Base-by-base conservation (phyloP, 140 eudicot species). In the Stevia rebaudiana region DNA sequence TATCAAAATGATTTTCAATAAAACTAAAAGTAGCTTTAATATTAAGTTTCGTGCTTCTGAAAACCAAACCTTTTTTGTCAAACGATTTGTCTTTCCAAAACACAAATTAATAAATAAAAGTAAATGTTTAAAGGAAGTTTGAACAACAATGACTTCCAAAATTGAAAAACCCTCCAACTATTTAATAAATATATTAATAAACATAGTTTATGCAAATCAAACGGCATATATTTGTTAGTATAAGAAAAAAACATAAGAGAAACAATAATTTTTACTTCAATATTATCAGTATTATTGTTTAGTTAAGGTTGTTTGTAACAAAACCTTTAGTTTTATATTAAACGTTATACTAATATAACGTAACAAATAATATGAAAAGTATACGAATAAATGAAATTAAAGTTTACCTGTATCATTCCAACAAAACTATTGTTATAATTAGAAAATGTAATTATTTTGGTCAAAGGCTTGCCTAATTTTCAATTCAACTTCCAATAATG, bases 401-500 rank as follows among this genome's bases (percentile, higher is more conserved):
- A 25, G 28, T 13, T 17, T 24, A 15, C 51, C 3, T 23, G 13
- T 61, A 22, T 23, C 68, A 44, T 63, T 43, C 16, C 15, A 25
- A 43, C 55, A 63, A 63, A 40, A 53, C 28, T 54, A 54, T 53
- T 68, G 17, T 40, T 24, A 35, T 17, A 68, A 25, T 40, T 31
- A 16, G 25, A 40, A 51, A 36, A 4, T 15, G 30, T 33, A 17
- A 33, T 6, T 33, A 36, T 49, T 17, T 65, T 63, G 55, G 65
- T 54, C 73, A 71, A 61, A 61, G 30, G 35, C 36, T 19, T 70
- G 43, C 40, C 25, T 17, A 23, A 36, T 71, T 70, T 42, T 16
- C 6, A 49, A 28, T 40, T 71, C 76, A 23, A 22, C 30, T 61
- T 61, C 63, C 76, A 71, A 49, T 49, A 49, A 71, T 61, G 1